These are phyloP conservation scores for Phytopythium mirpurense DNA, from an alignment of 352 stramenopile genomes.

Conservation along the genomic window DNA sequence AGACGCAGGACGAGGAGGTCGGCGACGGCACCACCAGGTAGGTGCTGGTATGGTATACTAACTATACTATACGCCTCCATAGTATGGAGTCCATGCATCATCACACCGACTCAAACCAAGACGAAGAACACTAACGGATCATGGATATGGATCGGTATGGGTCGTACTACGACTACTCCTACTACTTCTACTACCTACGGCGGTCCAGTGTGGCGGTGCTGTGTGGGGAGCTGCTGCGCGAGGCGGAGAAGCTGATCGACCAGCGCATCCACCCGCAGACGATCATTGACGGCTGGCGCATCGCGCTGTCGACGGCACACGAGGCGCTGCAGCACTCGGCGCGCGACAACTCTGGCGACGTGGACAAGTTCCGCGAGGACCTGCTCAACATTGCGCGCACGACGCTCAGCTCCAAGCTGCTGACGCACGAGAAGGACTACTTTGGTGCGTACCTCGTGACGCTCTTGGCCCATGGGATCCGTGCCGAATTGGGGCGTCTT, in stretches of 20 bases:
- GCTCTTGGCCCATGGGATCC: no score
- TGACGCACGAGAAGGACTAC: conserved; percentile 98
- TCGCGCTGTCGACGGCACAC: conserved; percentile 49
- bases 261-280: conserved; percentile 98
- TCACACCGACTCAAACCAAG: no score
- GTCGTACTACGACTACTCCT: no score
- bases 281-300: conserved; percentile 97
- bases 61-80: no score
- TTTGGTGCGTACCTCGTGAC: conserved; percentile 93
- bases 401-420: conserved; percentile 98
- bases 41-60: no score
- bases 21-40: conserved; percentile 97
- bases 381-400: conserved; percentile 97
- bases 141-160: no score
- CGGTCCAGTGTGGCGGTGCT: conserved; percentile 91
- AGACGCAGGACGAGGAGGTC: conserved; percentile 98
- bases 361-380: conserved; percentile 90
- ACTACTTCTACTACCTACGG: no score
- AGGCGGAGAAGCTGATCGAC: conserved; percentile 96
- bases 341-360: conserved; percentile 73
- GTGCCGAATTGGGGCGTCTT: no score
- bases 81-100: no score
- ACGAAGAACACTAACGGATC: no score
- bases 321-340: conserved; percentile 7
- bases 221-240: conserved; percentile 95